Conservation (phyloP, 1,139 yeast species). For the Geotrichum siamense region DNA sequence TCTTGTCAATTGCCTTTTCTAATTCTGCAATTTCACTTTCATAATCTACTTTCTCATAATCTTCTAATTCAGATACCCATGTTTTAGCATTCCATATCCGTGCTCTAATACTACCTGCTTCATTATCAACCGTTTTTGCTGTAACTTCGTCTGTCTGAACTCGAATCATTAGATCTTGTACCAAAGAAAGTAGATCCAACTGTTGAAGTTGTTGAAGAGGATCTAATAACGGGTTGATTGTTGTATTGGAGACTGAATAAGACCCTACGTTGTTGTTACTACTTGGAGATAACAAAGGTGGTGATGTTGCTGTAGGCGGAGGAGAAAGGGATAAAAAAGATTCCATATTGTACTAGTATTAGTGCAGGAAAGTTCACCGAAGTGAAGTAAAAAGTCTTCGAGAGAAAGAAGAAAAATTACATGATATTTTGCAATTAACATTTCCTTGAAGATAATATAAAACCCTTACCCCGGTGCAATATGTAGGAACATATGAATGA, state of each 20-base stretch:
- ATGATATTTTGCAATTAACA: no score
- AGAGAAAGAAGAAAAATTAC: no score
- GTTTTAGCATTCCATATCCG: slow-evolving; percentile 10
- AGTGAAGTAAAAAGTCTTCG: no score
- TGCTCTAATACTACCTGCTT: slow-evolving; percentile 15
- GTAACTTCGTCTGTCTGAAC: slow-evolving; percentile 17
- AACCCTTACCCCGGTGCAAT: no score
- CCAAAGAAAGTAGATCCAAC: slow-evolving; percentile 17
- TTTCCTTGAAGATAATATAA: no score
- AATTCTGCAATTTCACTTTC: slow-evolving; percentile 13
- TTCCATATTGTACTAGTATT: slow-evolving; percentile 17
- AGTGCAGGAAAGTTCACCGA: no score
- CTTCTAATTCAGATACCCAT: not conserved
- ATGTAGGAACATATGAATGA: no score
- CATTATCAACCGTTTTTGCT: slow-evolving; percentile 19
- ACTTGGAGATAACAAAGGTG: not conserved
- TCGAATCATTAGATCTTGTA: slow-evolving; percentile 16
- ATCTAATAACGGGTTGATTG: not conserved
- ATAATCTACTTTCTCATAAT: slow-evolving; percentile 10
- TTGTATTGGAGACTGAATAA: slow-evolving; percentile 11
- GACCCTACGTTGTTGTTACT: slow-evolving; percentile 7
- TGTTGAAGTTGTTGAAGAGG: slow-evolving; percentile 10
- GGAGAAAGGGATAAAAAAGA: slow-evolving; percentile 17
- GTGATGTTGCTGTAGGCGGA: slow-evolving; percentile 8
- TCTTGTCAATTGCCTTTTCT: slow-evolving; percentile 14